Evolutionary conservation across 2,329 filamentous ascomycete genomes (phyloP).

Genomic region (Colletotrichum sublineola): DNA sequence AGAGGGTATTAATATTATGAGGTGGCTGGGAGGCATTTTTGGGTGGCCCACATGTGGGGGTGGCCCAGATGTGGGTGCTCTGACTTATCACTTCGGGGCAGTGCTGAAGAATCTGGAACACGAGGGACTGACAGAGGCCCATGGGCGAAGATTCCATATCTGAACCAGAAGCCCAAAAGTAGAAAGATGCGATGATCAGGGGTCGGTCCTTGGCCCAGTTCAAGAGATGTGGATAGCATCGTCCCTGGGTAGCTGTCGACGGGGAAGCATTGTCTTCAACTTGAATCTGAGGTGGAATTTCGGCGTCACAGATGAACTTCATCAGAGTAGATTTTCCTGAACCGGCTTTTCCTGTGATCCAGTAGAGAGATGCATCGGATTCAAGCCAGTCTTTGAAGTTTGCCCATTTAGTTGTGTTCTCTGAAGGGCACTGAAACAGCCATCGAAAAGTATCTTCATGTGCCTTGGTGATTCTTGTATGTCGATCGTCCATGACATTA

Average conservation of each 20-base stretch:
- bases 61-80: no score
- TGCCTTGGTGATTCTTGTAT: not conserved
- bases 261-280: not conserved
- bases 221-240: not conserved
- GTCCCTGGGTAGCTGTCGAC: not conserved
- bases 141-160: not conserved
- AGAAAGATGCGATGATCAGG: not conserved
- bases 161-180: constrained; percentile 10
- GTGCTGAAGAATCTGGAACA: not conserved
- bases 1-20: no score
- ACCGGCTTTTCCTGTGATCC: constrained; percentile 57
- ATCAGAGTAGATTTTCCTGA: constrained; percentile 62
- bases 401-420: not conserved
- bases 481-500: constrained; percentile 4
- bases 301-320: constrained; percentile 50
- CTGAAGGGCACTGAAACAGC: not conserved
- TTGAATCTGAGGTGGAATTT: not conserved
- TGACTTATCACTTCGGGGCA: not conserved
- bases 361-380: not conserved
- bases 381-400: constrained; percentile 13
- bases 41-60: no score
- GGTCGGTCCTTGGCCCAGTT: not conserved
- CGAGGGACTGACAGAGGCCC: not conserved
- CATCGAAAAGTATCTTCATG: not conserved
- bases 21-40: no score